Percentiles rank a stretch among this genome's conserved stretches.
Conservation (phyloP, 2,329 filamentous ascomycete species). For the Penicillium sp. region DNA sequence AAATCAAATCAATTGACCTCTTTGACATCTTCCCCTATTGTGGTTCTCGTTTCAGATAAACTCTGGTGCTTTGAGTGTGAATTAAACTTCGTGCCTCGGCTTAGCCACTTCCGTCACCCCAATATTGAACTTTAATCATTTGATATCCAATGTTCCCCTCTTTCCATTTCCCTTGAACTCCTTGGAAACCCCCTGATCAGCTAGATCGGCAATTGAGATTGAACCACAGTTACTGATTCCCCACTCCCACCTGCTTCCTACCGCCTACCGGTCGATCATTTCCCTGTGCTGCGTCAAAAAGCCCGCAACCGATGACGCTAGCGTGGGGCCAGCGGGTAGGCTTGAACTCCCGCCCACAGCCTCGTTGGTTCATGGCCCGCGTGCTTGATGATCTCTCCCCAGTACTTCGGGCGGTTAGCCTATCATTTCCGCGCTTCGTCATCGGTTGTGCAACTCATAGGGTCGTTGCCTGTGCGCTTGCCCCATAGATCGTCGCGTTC, state of each 20-base stretch:
- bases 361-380: slow-evolving; percentile 23
- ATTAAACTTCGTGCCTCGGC: not conserved
- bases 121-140: not conserved
- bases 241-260: slow-evolving; percentile 1
- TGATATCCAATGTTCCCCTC: not conserved
- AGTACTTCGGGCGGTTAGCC: slow-evolving; percentile 11
- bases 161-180: not conserved
- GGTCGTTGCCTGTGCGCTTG: not conserved
- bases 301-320: slow-evolving; percentile 25
- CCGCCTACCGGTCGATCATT: slow-evolving; percentile 19
- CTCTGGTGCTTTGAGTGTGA: not conserved
- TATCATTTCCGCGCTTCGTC: slow-evolving; percentile 14
- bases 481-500: slow-evolving; percentile 18
- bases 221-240: not conserved
- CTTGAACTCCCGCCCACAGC: slow-evolving; percentile 11
- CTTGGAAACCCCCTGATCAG: not conserved
- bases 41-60: not conserved
- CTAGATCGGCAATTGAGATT: not conserved
- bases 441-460: slow-evolving; percentile 12
- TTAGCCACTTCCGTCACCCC: not conserved
- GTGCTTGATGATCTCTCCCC: slow-evolving; percentile 23
- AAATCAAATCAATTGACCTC: not conserved
- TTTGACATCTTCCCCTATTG: not conserved
- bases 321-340: slow-evolving; percentile 19
- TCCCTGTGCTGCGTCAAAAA: slow-evolving; percentile 7